These are phyloP conservation scores for Globisporangium ultimum DNA, from an alignment of 352 stramenopile species.

Conservation along the genomic window DNA sequence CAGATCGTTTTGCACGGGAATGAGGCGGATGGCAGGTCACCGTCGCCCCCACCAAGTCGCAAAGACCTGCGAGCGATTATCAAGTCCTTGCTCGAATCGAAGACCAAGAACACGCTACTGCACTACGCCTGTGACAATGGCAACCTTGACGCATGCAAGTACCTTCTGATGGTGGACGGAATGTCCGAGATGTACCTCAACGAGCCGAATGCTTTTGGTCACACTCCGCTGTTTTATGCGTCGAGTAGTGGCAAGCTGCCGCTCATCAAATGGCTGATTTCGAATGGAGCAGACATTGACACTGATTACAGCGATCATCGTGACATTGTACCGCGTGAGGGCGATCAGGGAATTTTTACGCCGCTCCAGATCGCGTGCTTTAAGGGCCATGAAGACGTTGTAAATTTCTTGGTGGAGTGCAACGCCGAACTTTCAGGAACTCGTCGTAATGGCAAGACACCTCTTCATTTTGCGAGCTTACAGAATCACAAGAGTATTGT, in stretches of 20 bases:
- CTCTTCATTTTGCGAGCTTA: slow-evolving; percentile 64
- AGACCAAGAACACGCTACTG: slow-evolving; percentile 70
- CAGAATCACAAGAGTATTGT: slow-evolving; percentile 62
- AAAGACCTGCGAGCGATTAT: slow-evolving; percentile 18
- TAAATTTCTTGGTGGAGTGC: slow-evolving; percentile 81
- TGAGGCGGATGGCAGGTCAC: slow-evolving; percentile 4
- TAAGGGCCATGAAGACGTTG: slow-evolving; percentile 59
- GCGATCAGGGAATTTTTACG: slow-evolving; percentile 70
- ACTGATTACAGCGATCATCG: slow-evolving; percentile 69
- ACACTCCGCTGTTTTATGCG: slow-evolving; percentile 80
- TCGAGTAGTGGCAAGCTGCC: slow-evolving; percentile 63
- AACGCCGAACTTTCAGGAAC: slow-evolving; percentile 72
- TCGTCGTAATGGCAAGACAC: slow-evolving; percentile 64
- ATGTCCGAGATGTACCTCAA: slow-evolving; percentile 62
- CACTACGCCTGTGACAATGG: slow-evolving; percentile 83
- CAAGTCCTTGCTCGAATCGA: slow-evolving; percentile 47
- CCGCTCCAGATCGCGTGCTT: slow-evolving; percentile 78
- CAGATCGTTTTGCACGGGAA: slow-evolving; percentile 44
- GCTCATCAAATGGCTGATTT: slow-evolving; percentile 85
- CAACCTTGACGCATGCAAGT: slow-evolving; percentile 82
- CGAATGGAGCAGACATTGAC: slow-evolving; percentile 80
- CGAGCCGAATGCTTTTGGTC: slow-evolving; percentile 69
- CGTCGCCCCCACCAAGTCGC: background rate
- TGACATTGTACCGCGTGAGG: slow-evolving; percentile 44
- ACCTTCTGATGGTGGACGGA: slow-evolving; percentile 67